Percentiles rank a stretch among this genome's conserved stretches.
phyloP scores from a whole-genome alignment of 1,284 basidiomycete genomes.

The Grifola frondosa region DNA sequence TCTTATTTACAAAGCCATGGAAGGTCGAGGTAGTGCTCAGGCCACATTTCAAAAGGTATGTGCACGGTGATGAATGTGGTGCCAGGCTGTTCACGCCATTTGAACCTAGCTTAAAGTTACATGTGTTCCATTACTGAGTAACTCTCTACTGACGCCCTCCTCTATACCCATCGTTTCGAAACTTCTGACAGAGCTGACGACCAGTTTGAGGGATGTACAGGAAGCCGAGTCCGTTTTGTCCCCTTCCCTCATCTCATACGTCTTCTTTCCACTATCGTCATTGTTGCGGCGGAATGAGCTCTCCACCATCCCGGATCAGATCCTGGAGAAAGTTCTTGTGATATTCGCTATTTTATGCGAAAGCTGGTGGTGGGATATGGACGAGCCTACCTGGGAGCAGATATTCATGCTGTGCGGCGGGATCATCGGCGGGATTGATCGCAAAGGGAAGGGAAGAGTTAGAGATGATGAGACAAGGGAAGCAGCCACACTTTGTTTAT shows the following conservation, averaged over 20 bases:
- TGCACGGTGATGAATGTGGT: not conserved
- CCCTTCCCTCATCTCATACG: slow-evolving; percentile 74
- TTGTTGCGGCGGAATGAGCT: slow-evolving; percentile 75
- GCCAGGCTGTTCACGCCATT: not conserved
- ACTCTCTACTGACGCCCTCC: slow-evolving; percentile 57
- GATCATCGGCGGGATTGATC: slow-evolving; percentile 61
- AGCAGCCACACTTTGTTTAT: slow-evolving; percentile 58
- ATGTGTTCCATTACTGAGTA: slow-evolving; percentile 76
- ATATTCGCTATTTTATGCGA: slow-evolving; percentile 63
- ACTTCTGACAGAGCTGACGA: slow-evolving; percentile 55
- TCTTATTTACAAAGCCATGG: not conserved
- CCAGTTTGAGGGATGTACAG: slow-evolving; percentile 45
- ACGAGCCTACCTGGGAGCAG: slow-evolving; percentile 74
- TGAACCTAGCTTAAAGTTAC: slow-evolving; percentile 66
- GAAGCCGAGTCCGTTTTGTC: slow-evolving; percentile 43
- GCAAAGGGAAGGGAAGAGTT: slow-evolving; percentile 57
- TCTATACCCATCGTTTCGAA: slow-evolving; percentile 48
- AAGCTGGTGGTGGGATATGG: slow-evolving; percentile 76
- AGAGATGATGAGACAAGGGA: slow-evolving; percentile 79
- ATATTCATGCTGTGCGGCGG: slow-evolving; percentile 78
- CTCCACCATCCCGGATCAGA: slow-evolving; percentile 69
- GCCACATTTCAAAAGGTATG: slow-evolving; percentile 37
- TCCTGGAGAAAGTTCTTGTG: slow-evolving; percentile 75
- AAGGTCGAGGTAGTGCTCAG: slow-evolving; percentile 18
- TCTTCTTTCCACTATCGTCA: slow-evolving; percentile 83